These are phyloP conservation scores for Xylaria acuta DNA, from an alignment of 495 filamentous ascomycete genomes.

Conservation along the genomic window DNA sequence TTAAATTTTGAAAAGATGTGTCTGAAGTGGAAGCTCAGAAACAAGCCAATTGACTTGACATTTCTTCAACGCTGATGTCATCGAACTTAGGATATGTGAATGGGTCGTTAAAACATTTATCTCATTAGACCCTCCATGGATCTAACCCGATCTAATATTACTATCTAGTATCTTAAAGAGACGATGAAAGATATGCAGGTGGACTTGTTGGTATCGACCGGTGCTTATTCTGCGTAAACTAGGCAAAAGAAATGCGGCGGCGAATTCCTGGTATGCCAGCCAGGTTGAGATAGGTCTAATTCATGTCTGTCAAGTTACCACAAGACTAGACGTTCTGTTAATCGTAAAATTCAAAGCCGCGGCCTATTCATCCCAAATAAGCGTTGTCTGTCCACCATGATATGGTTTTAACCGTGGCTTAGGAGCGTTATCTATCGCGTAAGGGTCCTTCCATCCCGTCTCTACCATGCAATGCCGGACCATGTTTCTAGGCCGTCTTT, in stretches of 20 bases:
- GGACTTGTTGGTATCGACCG: not conserved
- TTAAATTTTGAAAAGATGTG: not conserved
- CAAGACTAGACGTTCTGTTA: not conserved
- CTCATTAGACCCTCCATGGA: not conserved
- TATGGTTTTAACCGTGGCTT: not conserved
- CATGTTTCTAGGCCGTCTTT: constrained; percentile 12
- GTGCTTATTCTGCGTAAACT: not conserved
- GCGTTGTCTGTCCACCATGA: too few relatives aligned
- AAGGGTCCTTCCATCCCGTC: not conserved
- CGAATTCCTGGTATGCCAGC: not conserved
- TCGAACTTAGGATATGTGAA: not conserved
- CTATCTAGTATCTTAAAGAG: constrained; percentile 5
- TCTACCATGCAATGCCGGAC: constrained; percentile 2
- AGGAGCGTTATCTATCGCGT: not conserved
- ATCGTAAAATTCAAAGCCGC: not conserved
- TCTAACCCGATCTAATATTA: constrained; percentile 5
- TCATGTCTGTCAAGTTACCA: not conserved
- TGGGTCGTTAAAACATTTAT: not conserved
- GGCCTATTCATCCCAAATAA: not conserved
- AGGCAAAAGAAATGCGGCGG: not conserved
- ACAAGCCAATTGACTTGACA: not conserved
- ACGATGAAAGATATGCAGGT: not conserved
- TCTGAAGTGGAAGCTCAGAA: not conserved
- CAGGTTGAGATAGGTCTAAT: not conserved
- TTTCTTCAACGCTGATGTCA: not conserved